These are phyloP conservation scores for Paxillus rubicundulus DNA, from an alignment of 768 basidiomycete species.

Conservation along the genomic window DNA sequence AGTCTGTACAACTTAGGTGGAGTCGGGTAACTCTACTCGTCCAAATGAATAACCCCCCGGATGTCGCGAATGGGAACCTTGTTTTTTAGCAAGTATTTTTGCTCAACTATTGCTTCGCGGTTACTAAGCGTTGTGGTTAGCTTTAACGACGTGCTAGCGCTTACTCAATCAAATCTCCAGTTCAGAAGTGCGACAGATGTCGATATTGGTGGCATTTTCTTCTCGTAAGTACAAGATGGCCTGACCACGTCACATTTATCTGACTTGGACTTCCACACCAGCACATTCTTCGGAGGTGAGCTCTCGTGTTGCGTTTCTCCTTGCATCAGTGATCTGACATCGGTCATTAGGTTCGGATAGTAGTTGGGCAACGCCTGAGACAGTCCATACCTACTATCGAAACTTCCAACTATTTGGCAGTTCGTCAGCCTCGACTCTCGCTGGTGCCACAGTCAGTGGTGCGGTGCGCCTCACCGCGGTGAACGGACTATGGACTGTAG, in stretches of 20 bases:
- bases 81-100: slow-evolving; percentile 55
- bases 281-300: slow-evolving; percentile 80
- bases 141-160: slow-evolving; percentile 65
- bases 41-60: slow-evolving; percentile 68
- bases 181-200: slow-evolving; percentile 56
- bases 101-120: background rate
- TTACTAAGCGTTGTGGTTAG: slow-evolving; percentile 29
- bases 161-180: slow-evolving; percentile 60
- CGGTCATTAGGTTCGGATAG: slow-evolving; percentile 50
- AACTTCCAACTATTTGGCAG: slow-evolving; percentile 68
- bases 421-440: slow-evolving; percentile 44
- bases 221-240: slow-evolving; percentile 53
- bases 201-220: slow-evolving; percentile 66
- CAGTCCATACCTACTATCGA: slow-evolving; percentile 73
- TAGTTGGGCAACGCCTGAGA: slow-evolving; percentile 68
- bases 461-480: background rate
- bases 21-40: slow-evolving; percentile 70
- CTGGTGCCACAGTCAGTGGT: slow-evolving; percentile 18
- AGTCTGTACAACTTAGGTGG: slow-evolving; percentile 46
- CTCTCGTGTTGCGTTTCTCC: background rate
- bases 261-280: slow-evolving; percentile 22
- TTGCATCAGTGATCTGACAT: slow-evolving; percentile 10
- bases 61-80: slow-evolving; percentile 72
- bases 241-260: background rate
- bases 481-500: background rate